Percentiles rank a stretch among this genome's conserved stretches.
Evolutionary conservation across 345 rosid genomes (phyloP).

Genomic region (Lumnitzera racemosa): DNA sequence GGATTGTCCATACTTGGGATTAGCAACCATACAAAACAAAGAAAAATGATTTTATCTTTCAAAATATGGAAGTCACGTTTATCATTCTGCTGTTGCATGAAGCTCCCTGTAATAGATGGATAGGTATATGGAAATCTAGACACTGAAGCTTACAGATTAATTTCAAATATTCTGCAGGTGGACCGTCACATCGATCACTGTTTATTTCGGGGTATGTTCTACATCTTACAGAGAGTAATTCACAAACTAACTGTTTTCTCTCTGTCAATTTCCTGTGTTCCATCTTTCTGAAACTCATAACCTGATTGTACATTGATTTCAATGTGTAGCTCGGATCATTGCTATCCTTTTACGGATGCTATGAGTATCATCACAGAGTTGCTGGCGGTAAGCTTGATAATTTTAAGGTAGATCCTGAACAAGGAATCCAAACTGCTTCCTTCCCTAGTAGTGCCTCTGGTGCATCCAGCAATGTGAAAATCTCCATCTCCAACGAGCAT

Average conservation of each 20-base stretch:
- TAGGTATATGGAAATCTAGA: no score
- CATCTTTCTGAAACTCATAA: not conserved
- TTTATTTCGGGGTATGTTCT: constrained; percentile 76
- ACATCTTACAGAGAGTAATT: not conserved
- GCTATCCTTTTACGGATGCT: constrained; percentile 75
- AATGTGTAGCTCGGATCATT: constrained; percentile 58
- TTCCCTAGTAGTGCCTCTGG: constrained; percentile 9
- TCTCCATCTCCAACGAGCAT: constrained; percentile 15
- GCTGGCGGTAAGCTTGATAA: constrained; percentile 59
- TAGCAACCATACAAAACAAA: no score
- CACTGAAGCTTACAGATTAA: not conserved
- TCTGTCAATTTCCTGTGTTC: not conserved
- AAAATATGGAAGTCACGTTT: no score
- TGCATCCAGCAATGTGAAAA: constrained; percentile 23
- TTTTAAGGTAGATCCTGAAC: constrained; percentile 70
- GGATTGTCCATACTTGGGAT: no score
- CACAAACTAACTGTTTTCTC: not conserved
- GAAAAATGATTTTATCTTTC: no score
- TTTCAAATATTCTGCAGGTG: constrained; percentile 51
- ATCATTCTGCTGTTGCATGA: no score
- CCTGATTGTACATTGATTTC: not conserved
- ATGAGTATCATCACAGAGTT: constrained; percentile 48
- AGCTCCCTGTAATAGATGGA: no score
- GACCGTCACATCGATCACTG: constrained; percentile 67
- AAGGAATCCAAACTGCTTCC: constrained; percentile 22